phyloP scores from a whole-genome alignment of 2,329 filamentous ascomycete genomes.

The Penicillium thymicola region DNA sequence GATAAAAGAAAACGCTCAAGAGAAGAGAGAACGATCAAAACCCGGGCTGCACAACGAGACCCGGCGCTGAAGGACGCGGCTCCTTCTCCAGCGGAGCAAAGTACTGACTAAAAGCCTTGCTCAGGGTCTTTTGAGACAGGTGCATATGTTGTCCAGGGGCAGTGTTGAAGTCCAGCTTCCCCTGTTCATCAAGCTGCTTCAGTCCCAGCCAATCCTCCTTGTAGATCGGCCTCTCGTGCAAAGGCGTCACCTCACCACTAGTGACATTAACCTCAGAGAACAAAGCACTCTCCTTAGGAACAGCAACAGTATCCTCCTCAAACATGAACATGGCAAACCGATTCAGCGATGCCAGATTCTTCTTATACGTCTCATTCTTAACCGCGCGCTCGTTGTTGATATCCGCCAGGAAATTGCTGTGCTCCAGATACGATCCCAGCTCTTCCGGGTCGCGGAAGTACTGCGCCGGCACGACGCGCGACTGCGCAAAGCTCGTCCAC shows the following conservation, averaged over 20 bases:
- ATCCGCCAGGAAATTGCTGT: slow-evolving; percentile 87
- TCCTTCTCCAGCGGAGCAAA: slow-evolving; percentile 36
- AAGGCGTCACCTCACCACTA: slow-evolving; percentile 56
- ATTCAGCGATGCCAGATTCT: slow-evolving; percentile 66
- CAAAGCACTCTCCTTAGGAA: slow-evolving; percentile 88
- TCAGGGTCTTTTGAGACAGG: slow-evolving; percentile 64
- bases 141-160: slow-evolving; percentile 81
- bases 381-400: slow-evolving; percentile 83
- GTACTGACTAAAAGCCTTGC: slow-evolving; percentile 58
- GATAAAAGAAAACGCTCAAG: background rate
- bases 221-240: slow-evolving; percentile 72
- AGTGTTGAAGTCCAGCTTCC: slow-evolving; percentile 70
- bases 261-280: slow-evolving; percentile 81
- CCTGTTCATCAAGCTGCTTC: slow-evolving; percentile 72
- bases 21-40: background rate
- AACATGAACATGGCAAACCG: slow-evolving; percentile 90
- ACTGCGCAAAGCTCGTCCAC: slow-evolving; percentile 76
- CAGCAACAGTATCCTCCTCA: slow-evolving; percentile 75
- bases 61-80: slow-evolving; percentile 1
- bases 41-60: slow-evolving; percentile 20
- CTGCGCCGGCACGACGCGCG: slow-evolving; percentile 81
- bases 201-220: slow-evolving; percentile 92
- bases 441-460: slow-evolving; percentile 77
- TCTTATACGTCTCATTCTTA: slow-evolving; percentile 73
- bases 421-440: slow-evolving; percentile 69